phyloP scores from a whole-genome alignment of 441 rosid genomes.

The Eruca vesicaria region DNA sequence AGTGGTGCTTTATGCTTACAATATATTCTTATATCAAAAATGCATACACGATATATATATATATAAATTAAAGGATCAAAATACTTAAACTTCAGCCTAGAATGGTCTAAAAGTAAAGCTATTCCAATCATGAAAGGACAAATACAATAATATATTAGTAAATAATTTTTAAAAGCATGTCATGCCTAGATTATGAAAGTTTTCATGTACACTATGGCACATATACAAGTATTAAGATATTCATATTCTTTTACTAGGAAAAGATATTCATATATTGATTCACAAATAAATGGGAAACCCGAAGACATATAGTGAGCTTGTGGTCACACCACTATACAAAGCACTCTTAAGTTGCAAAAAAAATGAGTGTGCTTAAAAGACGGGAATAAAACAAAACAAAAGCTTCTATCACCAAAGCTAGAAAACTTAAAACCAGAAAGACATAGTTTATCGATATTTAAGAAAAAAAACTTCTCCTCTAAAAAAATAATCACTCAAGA shows the following conservation, averaged over 20 bases:
- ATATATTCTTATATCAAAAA: not conserved
- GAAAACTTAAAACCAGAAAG: not conserved
- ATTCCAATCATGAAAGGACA: slow-evolving; percentile 33
- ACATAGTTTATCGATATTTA: not conserved
- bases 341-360: slow-evolving; percentile 32
- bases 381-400: slow-evolving; percentile 33
- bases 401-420: slow-evolving; percentile 29
- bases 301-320: slow-evolving; percentile 33
- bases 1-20: not conserved
- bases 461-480: not conserved
- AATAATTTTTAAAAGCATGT: slow-evolving; percentile 10
- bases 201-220: slow-evolving; percentile 22
- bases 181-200: slow-evolving; percentile 34
- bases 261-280: not conserved
- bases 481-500: not conserved
- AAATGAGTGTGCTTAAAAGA: slow-evolving; percentile 33
- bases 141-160: slow-evolving; percentile 3
- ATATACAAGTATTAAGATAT: not conserved
- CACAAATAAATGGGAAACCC: slow-evolving; percentile 16
- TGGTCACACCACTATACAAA: slow-evolving; percentile 38
- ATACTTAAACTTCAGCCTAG: slow-evolving; percentile 8
- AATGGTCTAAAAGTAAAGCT: slow-evolving; percentile 28
- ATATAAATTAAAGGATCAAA: not conserved
- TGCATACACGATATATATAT: not conserved
- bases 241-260: not conserved